A percentile compares a stretch with the other conserved stretches of the same genome.
Evolutionary conservation across 1,284 basidiomycete genomes (phyloP).

Genomic region (Amylostereum chailletii): DNA sequence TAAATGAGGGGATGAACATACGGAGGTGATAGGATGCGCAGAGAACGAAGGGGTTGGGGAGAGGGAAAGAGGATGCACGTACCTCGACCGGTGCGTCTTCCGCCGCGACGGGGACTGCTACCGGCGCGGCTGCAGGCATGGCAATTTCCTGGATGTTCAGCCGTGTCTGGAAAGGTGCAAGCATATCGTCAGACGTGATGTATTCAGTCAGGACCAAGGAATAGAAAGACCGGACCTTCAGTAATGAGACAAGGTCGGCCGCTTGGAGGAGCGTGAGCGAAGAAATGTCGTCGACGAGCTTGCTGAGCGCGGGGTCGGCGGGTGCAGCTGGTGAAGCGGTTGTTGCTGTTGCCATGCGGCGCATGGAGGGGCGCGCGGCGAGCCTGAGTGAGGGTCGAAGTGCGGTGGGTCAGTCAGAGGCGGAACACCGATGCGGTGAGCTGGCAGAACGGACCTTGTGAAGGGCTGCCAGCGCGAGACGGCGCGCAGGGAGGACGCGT

Average conservation of each 20-base stretch:
- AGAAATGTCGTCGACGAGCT: slow-evolving; percentile 93
- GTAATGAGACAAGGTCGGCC: slow-evolving; percentile 85
- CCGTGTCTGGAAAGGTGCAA: slow-evolving; percentile 51
- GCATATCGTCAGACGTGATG: not conserved
- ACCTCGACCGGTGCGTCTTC: slow-evolving; percentile 63
- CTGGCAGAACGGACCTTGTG: slow-evolving; percentile 2
- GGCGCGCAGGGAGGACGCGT: slow-evolving; percentile 35
- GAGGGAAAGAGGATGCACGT: slow-evolving; percentile 16
- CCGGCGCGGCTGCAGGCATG: slow-evolving; percentile 74
- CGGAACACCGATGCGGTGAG: not conserved
- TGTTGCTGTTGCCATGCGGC: slow-evolving; percentile 27
- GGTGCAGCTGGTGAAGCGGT: slow-evolving; percentile 31
- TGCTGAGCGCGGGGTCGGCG: slow-evolving; percentile 66
- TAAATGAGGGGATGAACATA: not conserved
- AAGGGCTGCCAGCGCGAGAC: slow-evolving; percentile 32
- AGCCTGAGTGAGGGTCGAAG: no score
- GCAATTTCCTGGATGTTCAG: slow-evolving; percentile 98
- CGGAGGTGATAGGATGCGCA: not conserved
- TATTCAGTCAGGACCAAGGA: not conserved
- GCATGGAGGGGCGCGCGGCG: no score
- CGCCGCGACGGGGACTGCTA: slow-evolving; percentile 47
- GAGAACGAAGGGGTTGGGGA: not conserved
- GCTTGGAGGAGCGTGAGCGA: slow-evolving; percentile 89
- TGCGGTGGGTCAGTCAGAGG: not conserved
- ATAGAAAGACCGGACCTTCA: slow-evolving; percentile 62